Conservation (phyloP, 352 stramenopile genomes). For the Aphanomyces euteiches region DNA sequence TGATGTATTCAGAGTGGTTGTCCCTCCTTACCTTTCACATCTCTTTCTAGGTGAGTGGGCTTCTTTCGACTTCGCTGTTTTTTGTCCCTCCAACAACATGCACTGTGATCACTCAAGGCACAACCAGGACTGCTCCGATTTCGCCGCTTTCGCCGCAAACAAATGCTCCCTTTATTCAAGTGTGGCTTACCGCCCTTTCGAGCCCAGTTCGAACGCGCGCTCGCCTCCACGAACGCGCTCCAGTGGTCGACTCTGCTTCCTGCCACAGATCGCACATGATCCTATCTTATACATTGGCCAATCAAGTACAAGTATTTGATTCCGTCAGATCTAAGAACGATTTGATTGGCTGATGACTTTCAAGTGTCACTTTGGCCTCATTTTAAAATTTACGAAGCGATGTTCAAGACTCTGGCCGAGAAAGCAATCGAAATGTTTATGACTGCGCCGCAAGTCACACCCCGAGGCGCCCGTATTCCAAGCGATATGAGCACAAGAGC, state of each 20-base stretch:
- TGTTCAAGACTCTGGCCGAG: slow-evolving; percentile 7
- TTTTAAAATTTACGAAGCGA: slow-evolving; percentile 1
- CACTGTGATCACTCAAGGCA: too few relatives aligned
- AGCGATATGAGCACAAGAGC: slow-evolving; percentile 25
- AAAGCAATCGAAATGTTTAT: slow-evolving; percentile 29
- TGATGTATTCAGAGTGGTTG: too few relatives aligned
- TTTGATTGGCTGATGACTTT: slow-evolving; percentile 1
- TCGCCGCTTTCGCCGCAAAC: too few relatives aligned
- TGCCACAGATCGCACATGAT: neutral
- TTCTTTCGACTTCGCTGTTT: too few relatives aligned
- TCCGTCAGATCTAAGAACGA: neutral
- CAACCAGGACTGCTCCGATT: too few relatives aligned
- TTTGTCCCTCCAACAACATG: too few relatives aligned
- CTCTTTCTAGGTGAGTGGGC: too few relatives aligned
- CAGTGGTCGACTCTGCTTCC: neutral
- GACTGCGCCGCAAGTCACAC: slow-evolving; percentile 14
- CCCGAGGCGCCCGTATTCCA: slow-evolving; percentile 21
- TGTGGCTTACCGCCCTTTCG: too few relatives aligned
- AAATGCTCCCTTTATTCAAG: too few relatives aligned
- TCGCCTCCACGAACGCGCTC: too few relatives aligned
- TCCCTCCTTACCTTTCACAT: too few relatives aligned
- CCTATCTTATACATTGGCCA: neutral
- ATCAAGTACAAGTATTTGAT: neutral
- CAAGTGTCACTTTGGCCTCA: neutral
- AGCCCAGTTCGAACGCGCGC: too few relatives aligned